A percentile compares a stretch with the other conserved stretches of the same genome.
These are phyloP conservation scores for Trichaptum fuscoviolaceum DNA, from an alignment of 768 basidiomycete genomes.

Conservation along the genomic window DNA sequence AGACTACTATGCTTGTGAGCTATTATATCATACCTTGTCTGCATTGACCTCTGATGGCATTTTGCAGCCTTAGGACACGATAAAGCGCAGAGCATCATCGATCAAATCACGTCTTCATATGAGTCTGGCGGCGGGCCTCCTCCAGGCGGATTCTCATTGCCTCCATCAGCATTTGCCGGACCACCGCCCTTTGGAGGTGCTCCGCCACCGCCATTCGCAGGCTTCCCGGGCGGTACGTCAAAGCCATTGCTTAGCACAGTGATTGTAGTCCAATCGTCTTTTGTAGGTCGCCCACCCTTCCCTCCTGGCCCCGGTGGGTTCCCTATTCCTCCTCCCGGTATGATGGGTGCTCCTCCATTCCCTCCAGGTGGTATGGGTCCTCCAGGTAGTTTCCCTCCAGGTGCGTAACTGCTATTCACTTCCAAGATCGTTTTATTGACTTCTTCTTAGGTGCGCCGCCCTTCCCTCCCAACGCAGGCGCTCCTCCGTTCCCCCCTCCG, in stretches of 20 bases:
- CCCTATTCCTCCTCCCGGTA: conserved; percentile 38
- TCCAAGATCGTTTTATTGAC: conserved; percentile 48
- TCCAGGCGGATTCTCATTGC: conserved; percentile 83
- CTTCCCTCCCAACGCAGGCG: conserved; percentile 23
- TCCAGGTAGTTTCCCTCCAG: conserved; percentile 43
- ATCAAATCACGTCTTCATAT: conserved; percentile 94
- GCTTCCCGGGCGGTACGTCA: conserved; percentile 48
- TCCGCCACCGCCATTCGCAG: conserved; percentile 45
- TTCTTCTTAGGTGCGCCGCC: conserved; percentile 22
- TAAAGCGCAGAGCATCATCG: conserved; percentile 97
- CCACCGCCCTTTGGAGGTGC: conserved; percentile 19
- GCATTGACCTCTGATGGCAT: conserved; percentile 12
- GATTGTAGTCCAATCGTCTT: conserved; percentile 12
- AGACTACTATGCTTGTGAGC: conserved; percentile 92
- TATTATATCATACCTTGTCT: not conserved
- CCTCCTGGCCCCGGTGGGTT: conserved; percentile 45
- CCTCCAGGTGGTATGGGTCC: conserved; percentile 49
- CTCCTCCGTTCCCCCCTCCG: conserved; percentile 26
- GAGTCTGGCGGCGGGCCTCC: conserved; percentile 83
- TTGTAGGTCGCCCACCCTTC: conserved; percentile 60
- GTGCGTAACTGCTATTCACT: conserved; percentile 37
- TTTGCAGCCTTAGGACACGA: conserved; percentile 79
- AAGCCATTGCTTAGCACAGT: conserved; percentile 16
- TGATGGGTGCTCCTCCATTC: conserved; percentile 67
- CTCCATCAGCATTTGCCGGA: conserved; percentile 69